A percentile compares a stretch with the other conserved stretches of the same genome.
These are phyloP conservation scores for Boletus edulis DNA, from an alignment of 768 basidiomycete genomes.

Conservation along the genomic window DNA sequence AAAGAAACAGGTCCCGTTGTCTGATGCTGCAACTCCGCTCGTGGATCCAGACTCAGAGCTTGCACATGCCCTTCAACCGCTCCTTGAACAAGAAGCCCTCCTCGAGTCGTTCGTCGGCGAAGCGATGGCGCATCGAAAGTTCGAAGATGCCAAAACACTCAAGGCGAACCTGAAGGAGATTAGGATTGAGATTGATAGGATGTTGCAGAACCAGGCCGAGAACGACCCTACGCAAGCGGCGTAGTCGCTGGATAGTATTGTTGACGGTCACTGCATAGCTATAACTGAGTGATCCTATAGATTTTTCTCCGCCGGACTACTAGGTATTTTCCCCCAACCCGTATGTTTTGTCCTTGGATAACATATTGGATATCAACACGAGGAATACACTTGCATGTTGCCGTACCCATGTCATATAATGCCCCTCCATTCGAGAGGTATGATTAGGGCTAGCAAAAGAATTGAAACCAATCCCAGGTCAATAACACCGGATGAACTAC, in stretches of 20 bases:
- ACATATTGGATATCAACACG: conserved; percentile 6
- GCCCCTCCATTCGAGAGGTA: too few relatives aligned
- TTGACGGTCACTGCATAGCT: neutral
- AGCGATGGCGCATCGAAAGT: conserved; percentile 87
- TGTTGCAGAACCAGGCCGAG: conserved; percentile 40
- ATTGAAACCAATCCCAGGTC: too few relatives aligned
- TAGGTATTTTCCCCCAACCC: neutral
- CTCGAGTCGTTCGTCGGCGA: conserved; percentile 89
- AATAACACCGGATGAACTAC: too few relatives aligned
- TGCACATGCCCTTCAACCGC: conserved; percentile 75
- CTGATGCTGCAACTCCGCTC: conserved; percentile 21
- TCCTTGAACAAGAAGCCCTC: conserved; percentile 92
- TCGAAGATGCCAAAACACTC: conserved; percentile 90
- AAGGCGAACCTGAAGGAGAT: conserved; percentile 82
- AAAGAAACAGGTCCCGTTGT: conserved; percentile 27
- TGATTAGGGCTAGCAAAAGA: too few relatives aligned
- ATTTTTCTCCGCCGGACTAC: neutral
- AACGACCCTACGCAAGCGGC: neutral
- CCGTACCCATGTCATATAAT: neutral
- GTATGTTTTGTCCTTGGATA: neutral
- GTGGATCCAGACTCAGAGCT: conserved; percentile 68
- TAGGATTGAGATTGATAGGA: conserved; percentile 73
- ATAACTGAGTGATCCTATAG: neutral
- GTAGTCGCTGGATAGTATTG: neutral
- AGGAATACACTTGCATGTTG: neutral